phyloP scores from a whole-genome alignment of 768 basidiomycete genomes.

The Mycena capillaripes region DNA sequence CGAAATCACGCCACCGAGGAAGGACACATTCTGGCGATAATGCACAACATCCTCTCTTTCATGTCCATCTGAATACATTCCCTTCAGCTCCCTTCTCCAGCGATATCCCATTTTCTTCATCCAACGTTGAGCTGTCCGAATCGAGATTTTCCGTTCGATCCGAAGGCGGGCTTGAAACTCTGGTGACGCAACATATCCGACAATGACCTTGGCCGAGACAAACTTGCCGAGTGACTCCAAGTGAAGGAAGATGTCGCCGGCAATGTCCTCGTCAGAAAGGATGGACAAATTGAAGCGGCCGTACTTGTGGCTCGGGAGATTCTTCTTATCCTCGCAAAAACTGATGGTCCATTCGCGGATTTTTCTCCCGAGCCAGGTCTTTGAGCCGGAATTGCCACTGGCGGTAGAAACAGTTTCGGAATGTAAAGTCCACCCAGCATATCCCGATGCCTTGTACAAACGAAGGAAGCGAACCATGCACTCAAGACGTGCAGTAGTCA shows the following conservation, averaged over 20 bases:
- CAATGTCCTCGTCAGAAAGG: conserved; percentile 28
- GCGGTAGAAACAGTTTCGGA: neutral
- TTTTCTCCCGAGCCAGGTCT: neutral
- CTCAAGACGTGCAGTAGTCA: neutral
- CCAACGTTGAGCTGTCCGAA: neutral
- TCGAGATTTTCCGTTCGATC: conserved; percentile 1
- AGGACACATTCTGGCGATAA: neutral
- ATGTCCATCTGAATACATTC: neutral
- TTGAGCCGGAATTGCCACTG: neutral
- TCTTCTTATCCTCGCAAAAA: conserved; percentile 1
- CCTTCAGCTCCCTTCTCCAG: neutral
- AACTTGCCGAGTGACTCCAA: conserved; percentile 36
- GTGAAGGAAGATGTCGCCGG: conserved; percentile 34
- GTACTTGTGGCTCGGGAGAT: neutral
- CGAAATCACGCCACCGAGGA: neutral
- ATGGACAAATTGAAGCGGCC: conserved; percentile 12
- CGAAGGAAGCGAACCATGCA: conserved; percentile 7
- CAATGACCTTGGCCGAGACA: conserved; percentile 33
- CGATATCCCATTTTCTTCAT: neutral
- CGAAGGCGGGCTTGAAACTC: neutral
- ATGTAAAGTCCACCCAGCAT: conserved; percentile 11
- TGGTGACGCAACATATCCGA: conserved; percentile 30
- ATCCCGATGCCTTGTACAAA: conserved; percentile 1
- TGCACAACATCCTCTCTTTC: neutral
- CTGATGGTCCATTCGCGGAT: conserved; percentile 6